phyloP scores from a whole-genome alignment of 495 filamentous ascomycete genomes.

The Neurospora sp. region DNA sequence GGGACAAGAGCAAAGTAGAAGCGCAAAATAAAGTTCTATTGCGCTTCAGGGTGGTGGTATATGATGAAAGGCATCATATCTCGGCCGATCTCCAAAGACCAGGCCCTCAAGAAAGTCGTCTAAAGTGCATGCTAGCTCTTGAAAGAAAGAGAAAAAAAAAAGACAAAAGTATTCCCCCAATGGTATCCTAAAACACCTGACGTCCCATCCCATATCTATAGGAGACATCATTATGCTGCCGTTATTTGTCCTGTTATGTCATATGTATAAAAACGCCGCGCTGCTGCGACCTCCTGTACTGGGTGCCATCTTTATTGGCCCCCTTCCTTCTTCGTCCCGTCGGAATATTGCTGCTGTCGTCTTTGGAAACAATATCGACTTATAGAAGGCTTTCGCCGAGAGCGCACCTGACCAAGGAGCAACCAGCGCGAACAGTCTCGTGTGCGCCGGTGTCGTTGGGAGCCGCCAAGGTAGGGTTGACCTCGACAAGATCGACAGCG shows the following conservation, averaged over 20 bases:
- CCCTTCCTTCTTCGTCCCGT: background rate
- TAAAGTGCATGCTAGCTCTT: background rate
- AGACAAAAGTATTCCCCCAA: background rate
- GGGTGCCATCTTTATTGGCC: background rate
- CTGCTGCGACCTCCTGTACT: background rate
- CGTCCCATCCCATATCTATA: background rate
- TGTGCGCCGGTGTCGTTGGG: conserved; percentile 54
- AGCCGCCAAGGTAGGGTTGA: conserved; percentile 77
- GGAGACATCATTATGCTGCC: conserved; percentile 1
- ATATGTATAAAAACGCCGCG: background rate
- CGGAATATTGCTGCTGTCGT: background rate
- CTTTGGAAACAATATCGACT: background rate
- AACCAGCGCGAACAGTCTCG: conserved; percentile 85
- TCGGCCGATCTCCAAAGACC: background rate
- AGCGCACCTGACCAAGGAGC: conserved; percentile 82
- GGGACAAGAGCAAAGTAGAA: background rate
- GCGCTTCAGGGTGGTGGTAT: background rate
- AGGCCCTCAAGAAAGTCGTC: background rate
- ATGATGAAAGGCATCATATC: background rate
- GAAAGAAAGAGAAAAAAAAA: background rate
- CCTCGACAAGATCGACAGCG: conserved; percentile 90
- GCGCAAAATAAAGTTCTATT: background rate
- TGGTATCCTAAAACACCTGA: background rate
- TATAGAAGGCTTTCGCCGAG: conserved; percentile 82
- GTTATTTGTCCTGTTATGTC: background rate